Percentiles rank a stretch among this genome's conserved stretches.
phyloP scores from a whole-genome alignment of 176 grass and related monocot species.

The Puya raimondii region DNA sequence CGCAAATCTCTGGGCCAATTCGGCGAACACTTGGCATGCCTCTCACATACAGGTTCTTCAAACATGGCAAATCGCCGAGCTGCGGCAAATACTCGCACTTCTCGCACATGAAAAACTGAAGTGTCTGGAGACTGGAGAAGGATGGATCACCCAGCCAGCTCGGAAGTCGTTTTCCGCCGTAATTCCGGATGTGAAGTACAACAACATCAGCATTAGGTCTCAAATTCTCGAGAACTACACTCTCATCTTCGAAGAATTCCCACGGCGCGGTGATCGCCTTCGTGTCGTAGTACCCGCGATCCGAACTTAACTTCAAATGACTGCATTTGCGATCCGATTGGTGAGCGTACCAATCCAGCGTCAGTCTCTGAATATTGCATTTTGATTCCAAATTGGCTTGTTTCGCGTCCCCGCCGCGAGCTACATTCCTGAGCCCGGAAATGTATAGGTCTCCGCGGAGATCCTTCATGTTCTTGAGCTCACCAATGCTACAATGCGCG shows the following conservation, averaged over 20 bases:
- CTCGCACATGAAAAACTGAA: slow-evolving; percentile 25
- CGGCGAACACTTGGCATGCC: slow-evolving; percentile 23
- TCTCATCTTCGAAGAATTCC: background rate
- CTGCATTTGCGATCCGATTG: slow-evolving; percentile 7
- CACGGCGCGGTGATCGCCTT: background rate
- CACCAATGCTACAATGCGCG: slow-evolving; percentile 25
- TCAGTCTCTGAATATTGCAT: slow-evolving; percentile 21
- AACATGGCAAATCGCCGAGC: slow-evolving; percentile 28
- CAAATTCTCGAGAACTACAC: slow-evolving; percentile 2
- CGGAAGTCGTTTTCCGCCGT: slow-evolving; percentile 27
- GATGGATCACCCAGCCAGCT: slow-evolving; percentile 26
- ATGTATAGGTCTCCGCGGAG: slow-evolving; percentile 42
- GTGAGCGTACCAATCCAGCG: slow-evolving; percentile 25
- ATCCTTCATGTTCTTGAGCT: slow-evolving; percentile 32
- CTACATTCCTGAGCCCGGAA: slow-evolving; percentile 27
- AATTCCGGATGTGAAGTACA: slow-evolving; percentile 14
- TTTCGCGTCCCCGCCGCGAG: background rate
- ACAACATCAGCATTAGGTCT: background rate
- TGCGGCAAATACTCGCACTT: slow-evolving; percentile 26
- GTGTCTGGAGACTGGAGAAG: slow-evolving; percentile 16
- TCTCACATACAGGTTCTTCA: slow-evolving; percentile 30
- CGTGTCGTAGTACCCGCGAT: slow-evolving; percentile 19
- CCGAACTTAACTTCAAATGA: slow-evolving; percentile 9
- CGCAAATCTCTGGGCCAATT: slow-evolving; percentile 25
- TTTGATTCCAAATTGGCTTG: slow-evolving; percentile 27